Evolutionary conservation across 306 rosid species (phyloP), one percentile per base, ranked within the genome.

Genomic region (Delonix regia): DNA sequence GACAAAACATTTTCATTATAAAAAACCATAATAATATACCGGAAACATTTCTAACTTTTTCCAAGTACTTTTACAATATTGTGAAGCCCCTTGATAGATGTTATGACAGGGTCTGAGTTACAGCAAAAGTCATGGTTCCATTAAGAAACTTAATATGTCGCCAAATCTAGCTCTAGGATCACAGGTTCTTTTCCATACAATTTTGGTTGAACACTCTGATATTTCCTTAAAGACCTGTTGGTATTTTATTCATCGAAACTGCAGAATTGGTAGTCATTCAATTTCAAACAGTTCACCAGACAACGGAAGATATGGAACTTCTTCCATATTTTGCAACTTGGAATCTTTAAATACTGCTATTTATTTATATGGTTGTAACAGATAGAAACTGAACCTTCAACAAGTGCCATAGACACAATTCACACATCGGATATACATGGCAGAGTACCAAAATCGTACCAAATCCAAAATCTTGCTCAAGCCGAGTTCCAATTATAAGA

Each of bases 391-490:
- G 24, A 74, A 19, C 30, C 10, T 18, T 62, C 14, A 19, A n/a
- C 12, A 24, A 27, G 7, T 61, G 22, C 4, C 5, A 44, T 7
- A 62, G 22, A 34, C 3, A 61, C 41, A 62, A 28, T 57, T 39
- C 55, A 77, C 11, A 4, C 79, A 38, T 83, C 47, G 48, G 42
- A 42, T 34, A 85, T 71, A 59, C 79, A 56, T 74, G 81, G 78
- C 77, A 47, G 72, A 48, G 79, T 78, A 78, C 45, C 82, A 66
- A 84, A 72, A 73, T 86, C 93, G 27, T 89, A 92, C 97, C 96
- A 86, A 92, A 92, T 79, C 96, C 97, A 86, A 92, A 92, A 74
- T 92, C 97, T 89, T 90, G 96, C 78, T 92, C 97, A 71, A 92
- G 94, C 64, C 89, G 92, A 82, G 90, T 82, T 70, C 97, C 96